These are phyloP conservation scores for Micractinium sp. DNA, from an alignment of 139 green algal genomes.

Conservation along the genomic window DNA sequence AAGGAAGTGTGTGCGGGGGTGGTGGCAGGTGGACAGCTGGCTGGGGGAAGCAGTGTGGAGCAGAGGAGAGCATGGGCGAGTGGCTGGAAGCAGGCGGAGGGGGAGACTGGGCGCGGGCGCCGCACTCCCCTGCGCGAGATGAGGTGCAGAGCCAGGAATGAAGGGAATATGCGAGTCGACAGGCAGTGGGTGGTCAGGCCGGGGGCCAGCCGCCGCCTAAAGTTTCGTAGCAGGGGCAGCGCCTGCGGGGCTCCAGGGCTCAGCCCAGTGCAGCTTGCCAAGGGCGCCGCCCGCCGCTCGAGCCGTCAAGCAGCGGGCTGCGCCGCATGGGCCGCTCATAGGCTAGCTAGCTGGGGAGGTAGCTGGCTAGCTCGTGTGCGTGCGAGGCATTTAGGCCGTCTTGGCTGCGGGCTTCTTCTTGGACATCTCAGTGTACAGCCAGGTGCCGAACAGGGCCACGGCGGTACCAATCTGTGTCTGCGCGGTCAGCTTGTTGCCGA, in stretches of 20 bases:
- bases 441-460: conserved; percentile 78
- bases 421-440: conserved; percentile 78
- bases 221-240: neutral
- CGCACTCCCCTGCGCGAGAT: neutral
- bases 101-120: neutral
- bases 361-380: too few species aligned
- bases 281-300: too few species aligned
- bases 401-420: conserved; percentile 46
- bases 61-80: neutral
- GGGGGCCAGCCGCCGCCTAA: neutral
- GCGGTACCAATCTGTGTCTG: conserved; percentile 83
- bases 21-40: neutral
- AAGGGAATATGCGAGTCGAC: neutral
- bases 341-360: too few species aligned
- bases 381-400: conserved; percentile 1
- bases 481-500: conserved; percentile 82
- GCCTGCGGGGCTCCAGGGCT: neutral
- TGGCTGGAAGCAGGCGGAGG: neutral
- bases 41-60: neutral
- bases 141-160: neutral
- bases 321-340: too few species aligned
- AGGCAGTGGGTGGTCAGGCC: neutral
- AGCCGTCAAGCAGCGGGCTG: too few species aligned
- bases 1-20: neutral
- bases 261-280: neutral